phyloP scores from a whole-genome alignment of 257 asterid species.

The Misopates orontium region DNA sequence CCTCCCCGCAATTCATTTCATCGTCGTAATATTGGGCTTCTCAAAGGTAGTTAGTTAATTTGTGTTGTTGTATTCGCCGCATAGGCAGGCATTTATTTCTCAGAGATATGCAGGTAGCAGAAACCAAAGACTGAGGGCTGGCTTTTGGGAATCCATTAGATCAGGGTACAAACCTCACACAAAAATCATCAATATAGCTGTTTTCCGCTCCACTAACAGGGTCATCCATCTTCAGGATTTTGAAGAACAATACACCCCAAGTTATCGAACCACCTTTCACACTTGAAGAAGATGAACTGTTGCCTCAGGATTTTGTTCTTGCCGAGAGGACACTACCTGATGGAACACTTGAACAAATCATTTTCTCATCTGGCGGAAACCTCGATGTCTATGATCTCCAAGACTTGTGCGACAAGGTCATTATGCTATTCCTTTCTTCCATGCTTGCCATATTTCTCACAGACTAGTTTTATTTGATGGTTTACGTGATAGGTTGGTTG shows the following conservation, averaged over 20 bases:
- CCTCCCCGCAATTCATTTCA: slow-evolving; percentile 26
- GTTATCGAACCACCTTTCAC: slow-evolving; percentile 71
- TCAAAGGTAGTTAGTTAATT: no score
- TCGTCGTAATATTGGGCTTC: slow-evolving; percentile 17
- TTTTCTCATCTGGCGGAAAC: slow-evolving; percentile 86
- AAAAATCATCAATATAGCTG: no score
- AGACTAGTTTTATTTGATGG: background rate
- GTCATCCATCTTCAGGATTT: no score
- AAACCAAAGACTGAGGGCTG: slow-evolving; percentile 62
- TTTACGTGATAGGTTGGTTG: slow-evolving; percentile 82
- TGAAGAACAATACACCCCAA: slow-evolving; percentile 62
- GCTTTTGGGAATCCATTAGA: slow-evolving; percentile 95
- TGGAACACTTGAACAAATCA: slow-evolving; percentile 80
- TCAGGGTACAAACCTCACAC: no score
- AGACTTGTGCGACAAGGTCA: slow-evolving; percentile 88
- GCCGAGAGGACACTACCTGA: slow-evolving; percentile 72
- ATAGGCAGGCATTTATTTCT: no score
- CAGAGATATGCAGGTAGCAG: slow-evolving; percentile 64
- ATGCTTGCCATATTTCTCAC: no score
- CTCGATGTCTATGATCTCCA: slow-evolving; percentile 89
- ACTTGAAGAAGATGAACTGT: slow-evolving; percentile 59
- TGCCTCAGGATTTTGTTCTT: no score
- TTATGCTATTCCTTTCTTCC: no score
- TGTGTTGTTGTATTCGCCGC: background rate
- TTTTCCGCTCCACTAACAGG: no score